Base-by-base conservation (phyloP, 2,329 filamentous ascomycete species). In the Conoideocrella luteorostrata region DNA sequence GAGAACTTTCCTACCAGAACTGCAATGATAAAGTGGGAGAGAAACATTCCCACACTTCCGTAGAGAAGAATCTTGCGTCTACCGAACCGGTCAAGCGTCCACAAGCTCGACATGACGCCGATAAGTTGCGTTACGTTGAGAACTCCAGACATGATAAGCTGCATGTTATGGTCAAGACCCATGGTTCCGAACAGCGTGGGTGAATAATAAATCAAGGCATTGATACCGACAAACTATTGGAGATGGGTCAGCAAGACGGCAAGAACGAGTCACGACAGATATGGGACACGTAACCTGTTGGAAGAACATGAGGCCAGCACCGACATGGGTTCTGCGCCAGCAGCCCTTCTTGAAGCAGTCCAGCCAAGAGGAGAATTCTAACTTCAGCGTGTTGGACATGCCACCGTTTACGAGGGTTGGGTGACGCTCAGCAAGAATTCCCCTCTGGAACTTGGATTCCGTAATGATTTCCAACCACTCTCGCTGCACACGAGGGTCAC, bases 121-220 rank as follows among this genome's bases (percentile, higher is more conserved):
- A 59, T 40, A 4, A 60, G 52, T 41, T 61, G 58, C 4, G 51
- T 52, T 3, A 61, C 47, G 39, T 60, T 60, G 20, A 60, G 50
- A 5, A 61, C 57, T 11, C 59, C 59, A 5, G 58, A 59, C 54
- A 60, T 59, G 32, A 60, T 55, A 22, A 61, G 53, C 34, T 57
- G 52, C 54, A 60, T 59, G 32, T 60, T 54, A 18, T 47, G 50
- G 39, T 55, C 48, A 5, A 80, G 63, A 13, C 77, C 77, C 39
- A 80, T 66, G 47, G 72, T 68, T 0, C 64, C 63, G 61, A 81
- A 82, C 44, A 82, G 78, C 26, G 71, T 69, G 0, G 78, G 78
- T 0, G 73, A 72, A 50, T 79, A 80, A 61, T 78, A 79, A 53
- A 78, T 71, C 29, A 75, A 65, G 1, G 67, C 66, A 43, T 70